Evolutionary conservation across 495 filamentous ascomycete species (phyloP).

Genomic region (Penicillium paradoxum): DNA sequence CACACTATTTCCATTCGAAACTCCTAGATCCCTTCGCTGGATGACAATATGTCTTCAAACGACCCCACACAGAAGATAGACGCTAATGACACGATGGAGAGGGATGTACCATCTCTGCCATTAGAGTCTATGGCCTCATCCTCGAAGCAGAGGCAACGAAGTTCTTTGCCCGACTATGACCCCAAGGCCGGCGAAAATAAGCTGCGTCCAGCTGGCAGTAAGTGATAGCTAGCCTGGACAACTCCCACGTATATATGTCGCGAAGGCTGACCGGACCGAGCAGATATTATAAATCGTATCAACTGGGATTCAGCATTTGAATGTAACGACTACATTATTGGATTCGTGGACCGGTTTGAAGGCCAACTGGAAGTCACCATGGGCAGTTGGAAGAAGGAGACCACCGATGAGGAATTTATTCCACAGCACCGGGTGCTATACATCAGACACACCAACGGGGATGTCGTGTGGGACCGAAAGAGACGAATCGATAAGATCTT

Average conservation of each 20-base stretch:
- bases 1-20: too few relatives aligned
- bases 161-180: background rate
- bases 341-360: conserved; percentile 69
- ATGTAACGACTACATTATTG: conserved; percentile 61
- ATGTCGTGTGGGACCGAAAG: conserved; percentile 53
- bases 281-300: conserved; percentile 67
- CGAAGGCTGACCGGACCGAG: background rate
- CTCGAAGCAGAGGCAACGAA: background rate
- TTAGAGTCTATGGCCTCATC: too few relatives aligned
- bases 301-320: conserved; percentile 65
- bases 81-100: background rate
- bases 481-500: conserved; percentile 53
- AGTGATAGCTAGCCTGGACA: background rate
- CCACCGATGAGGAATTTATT: conserved; percentile 81
- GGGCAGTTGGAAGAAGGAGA: conserved; percentile 65
- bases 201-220: conserved; percentile 10
- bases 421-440: conserved; percentile 74
- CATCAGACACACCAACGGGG: conserved; percentile 52
- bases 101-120: too few relatives aligned
- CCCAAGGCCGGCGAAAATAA: conserved; percentile 9
- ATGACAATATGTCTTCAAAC: background rate
- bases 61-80: background rate
- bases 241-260: background rate
- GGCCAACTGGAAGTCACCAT: conserved; percentile 60
- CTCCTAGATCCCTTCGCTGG: background rate